Base-by-base conservation (phyloP, 179 eudicot genomes). In the Beta lomatogona region DNA sequence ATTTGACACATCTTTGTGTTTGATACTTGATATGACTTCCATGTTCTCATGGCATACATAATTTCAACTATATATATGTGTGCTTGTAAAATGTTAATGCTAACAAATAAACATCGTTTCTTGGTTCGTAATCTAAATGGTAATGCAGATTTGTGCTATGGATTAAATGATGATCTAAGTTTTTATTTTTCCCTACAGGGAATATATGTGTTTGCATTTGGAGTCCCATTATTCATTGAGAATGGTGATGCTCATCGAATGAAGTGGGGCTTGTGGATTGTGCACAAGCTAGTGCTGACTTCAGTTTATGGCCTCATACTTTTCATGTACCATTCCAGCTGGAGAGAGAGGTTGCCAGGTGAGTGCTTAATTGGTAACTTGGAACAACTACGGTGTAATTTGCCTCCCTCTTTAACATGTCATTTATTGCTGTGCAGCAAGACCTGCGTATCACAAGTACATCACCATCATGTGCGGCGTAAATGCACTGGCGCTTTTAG, bases 381-480 rank as follows among this genome's bases (percentile, higher is more conserved):
- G 44, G 60, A 65, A 41, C 61, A 44, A 2, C 76, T 68, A 73
- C 72, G 64, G 31, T 75, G 74, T 31, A 48, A 10, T 67, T 52
- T 11, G 6, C 55, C 44, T 22, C 36, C 52, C 75, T 69, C 65
- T 55, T 79, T 31, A 36, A 57, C 14, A 68, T 58, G 72, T 46
- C 66, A 53, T 64, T 79, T 65, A 73, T 70, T 79, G 58, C 75
- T 73, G 14, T 78, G 86, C 92, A 96, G 99, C 98, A 58, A 91
- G 97, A 81, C 99, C 99, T 25, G 93, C 99, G 28, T 96, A 91
- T 87, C 89, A 96, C 91, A 96, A 94, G 88, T 96, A 96, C 80
- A 87, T 92, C 78, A 85, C 83, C 73, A 81, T 91, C 83, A 96
- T 96, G 99, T 88, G 92, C 76, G 57, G 84, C 57, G 61, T 91